Percentiles rank a stretch among this genome's conserved stretches.
Evolutionary conservation across 352 stramenopile species (phyloP).

Genomic region (Thalassiosira livingstoniorum): DNA sequence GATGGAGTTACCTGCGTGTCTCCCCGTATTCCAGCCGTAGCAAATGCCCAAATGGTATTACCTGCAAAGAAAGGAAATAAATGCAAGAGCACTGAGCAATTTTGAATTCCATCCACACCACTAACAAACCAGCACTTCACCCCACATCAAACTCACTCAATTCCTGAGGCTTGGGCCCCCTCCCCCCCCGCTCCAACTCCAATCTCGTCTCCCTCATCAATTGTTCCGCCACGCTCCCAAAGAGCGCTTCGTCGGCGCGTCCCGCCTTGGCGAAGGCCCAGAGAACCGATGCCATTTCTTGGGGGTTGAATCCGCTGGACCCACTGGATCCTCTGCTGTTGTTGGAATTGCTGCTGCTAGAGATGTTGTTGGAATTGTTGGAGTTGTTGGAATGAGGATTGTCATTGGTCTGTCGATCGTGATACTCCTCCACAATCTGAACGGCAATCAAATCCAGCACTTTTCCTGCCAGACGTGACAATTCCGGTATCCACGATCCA

Average conservation of each 20-base stretch:
- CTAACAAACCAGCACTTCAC: neutral
- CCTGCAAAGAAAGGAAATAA: too few relatives aligned
- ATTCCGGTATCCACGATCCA: conserved; percentile 70
- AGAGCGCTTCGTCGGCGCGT: conserved; percentile 61
- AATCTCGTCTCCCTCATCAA: conserved; percentile 46
- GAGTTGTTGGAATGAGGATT: neutral
- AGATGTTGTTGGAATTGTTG: neutral
- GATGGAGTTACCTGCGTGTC: conserved; percentile 36
- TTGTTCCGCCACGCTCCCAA: conserved; percentile 57
- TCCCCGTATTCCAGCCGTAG: conserved; percentile 64
- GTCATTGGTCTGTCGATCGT: neutral
- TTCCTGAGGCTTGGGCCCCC: conserved; percentile 50
- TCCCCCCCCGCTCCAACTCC: conserved; percentile 22
- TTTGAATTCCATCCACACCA: neutral
- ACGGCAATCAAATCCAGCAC: conserved; percentile 74
- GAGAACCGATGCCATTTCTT: conserved; percentile 82
- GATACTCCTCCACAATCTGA: conserved; percentile 49
- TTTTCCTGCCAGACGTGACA: conserved; percentile 71
- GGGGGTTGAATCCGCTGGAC: conserved; percentile 62
- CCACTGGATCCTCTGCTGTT: neutral
- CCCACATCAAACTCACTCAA: neutral
- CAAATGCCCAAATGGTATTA: conserved; percentile 85
- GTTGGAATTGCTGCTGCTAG: neutral
- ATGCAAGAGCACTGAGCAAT: neutral
- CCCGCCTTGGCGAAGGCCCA: conserved; percentile 73